Evolutionary conservation across 1,139 yeast species (phyloP).

Genomic region (Geotrichum klebahnii): DNA sequence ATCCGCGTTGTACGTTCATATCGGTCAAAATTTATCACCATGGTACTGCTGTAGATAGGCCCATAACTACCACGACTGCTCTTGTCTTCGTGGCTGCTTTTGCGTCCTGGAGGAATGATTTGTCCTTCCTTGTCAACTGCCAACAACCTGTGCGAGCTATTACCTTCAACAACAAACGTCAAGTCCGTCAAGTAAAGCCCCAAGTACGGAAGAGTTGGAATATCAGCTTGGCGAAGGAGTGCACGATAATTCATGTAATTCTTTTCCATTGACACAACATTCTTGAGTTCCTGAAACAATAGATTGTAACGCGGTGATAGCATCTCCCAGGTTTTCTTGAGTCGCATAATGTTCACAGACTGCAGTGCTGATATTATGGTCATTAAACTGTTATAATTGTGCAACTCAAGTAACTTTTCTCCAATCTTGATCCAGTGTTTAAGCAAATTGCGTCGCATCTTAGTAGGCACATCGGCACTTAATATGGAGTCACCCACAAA

Average conservation of each 20-base stretch:
- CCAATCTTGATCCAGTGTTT: constrained; percentile 85
- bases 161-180: constrained; percentile 88
- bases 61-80: not conserved
- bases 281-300: constrained; percentile 62
- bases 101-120: constrained; percentile 9
- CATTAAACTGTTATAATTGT: constrained; percentile 82
- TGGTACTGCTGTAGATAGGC: constrained; percentile 3
- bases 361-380: constrained; percentile 82
- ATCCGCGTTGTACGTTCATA: constrained; percentile 69
- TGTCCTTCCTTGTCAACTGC: constrained; percentile 22
- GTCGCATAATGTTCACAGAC: constrained; percentile 70
- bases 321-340: constrained; percentile 61
- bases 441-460: constrained; percentile 55
- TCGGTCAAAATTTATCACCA: constrained; percentile 74
- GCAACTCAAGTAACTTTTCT: constrained; percentile 67
- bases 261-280: constrained; percentile 77
- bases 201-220: constrained; percentile 81
- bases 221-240: constrained; percentile 52
- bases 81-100: not conserved
- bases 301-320: constrained; percentile 62
- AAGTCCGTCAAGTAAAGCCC: constrained; percentile 81
- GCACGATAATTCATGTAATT: constrained; percentile 73
- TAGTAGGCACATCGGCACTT: constrained; percentile 40
- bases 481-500: constrained; percentile 74
- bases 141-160: constrained; percentile 54